Evolutionary conservation across 1,284 basidiomycete species (phyloP).

Genomic region (Cryptococcus hybrid): DNA sequence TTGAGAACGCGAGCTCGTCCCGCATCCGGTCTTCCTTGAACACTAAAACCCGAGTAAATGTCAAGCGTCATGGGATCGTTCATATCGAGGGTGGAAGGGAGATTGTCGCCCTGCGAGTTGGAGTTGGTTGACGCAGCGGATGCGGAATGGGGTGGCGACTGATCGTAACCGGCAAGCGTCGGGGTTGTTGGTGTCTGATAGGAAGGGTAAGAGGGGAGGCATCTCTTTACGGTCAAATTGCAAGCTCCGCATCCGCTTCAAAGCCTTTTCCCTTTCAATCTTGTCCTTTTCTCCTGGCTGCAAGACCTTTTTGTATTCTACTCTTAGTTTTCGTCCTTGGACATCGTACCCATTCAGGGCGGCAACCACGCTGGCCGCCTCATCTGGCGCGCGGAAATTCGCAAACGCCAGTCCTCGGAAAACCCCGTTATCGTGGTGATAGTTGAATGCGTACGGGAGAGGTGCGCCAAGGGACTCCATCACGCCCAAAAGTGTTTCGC

Average conservation of each 20-base stretch:
- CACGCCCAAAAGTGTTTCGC: slow-evolving; percentile 92
- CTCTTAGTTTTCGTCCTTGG: slow-evolving; percentile 95
- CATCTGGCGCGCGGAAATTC: slow-evolving; percentile 87
- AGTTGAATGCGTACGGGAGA: slow-evolving; percentile 99
- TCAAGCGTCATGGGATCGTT: slow-evolving; percentile 95
- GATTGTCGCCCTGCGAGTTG: slow-evolving; percentile 30
- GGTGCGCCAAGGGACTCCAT: slow-evolving; percentile 95
- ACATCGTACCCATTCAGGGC: slow-evolving; percentile 82
- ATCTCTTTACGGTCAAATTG: slow-evolving; percentile 63
- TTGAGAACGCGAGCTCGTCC: slow-evolving; percentile 93
- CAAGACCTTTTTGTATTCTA: slow-evolving; percentile 99
- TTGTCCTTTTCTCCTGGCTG: slow-evolving; percentile 99
- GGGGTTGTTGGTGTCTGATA: slow-evolving; percentile 7
- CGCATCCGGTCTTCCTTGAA: slow-evolving; percentile 99
- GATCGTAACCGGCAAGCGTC: slow-evolving; percentile 5
- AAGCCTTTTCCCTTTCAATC: slow-evolving; percentile 98
- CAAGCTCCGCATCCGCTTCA: slow-evolving; percentile 96
- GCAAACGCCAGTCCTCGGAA: slow-evolving; percentile 99
- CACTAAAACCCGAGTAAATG: slow-evolving; percentile 94
- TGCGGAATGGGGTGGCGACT: slow-evolving; percentile 54
- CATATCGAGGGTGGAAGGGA: slow-evolving; percentile 73
- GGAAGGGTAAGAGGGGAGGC: slow-evolving; percentile 22
- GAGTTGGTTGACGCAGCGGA: slow-evolving; percentile 38
- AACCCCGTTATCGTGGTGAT: slow-evolving; percentile 91
- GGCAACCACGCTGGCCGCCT: slow-evolving; percentile 93